Evolutionary conservation across 225 moss, liverwort and hornwort species (phyloP).

Genomic region (Climacium dendroides): DNA sequence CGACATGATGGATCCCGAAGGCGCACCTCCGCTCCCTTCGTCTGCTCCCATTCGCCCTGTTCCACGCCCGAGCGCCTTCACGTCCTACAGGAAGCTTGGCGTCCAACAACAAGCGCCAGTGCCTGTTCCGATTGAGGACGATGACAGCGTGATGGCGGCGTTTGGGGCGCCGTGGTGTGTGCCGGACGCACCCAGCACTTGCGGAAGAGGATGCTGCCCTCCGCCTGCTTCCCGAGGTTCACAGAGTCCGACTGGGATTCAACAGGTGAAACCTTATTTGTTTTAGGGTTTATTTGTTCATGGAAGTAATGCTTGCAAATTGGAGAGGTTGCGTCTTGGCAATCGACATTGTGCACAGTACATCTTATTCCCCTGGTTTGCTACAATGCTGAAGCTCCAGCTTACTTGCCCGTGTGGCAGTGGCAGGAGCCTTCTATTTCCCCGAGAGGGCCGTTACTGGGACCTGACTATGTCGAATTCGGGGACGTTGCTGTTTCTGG

Average conservation of each 20-base stretch:
- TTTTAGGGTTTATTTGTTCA: not conserved
- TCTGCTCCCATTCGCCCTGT: constrained; percentile 40
- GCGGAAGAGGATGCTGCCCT: constrained; percentile 76
- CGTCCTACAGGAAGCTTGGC: constrained; percentile 34
- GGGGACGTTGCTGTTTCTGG: not conserved
- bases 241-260: not conserved
- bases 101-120: not conserved
- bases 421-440: constrained; percentile 32
- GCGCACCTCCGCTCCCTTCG: not conserved
- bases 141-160: constrained; percentile 27
- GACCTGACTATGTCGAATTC: constrained; percentile 70
- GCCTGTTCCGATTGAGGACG: constrained; percentile 26
- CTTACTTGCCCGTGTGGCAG: not conserved
- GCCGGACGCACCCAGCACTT: constrained; percentile 47
- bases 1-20: not conserved
- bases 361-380: not conserved
- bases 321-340: not conserved
- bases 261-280: not conserved
- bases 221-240: constrained; percentile 16
- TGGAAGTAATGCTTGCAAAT: not conserved
- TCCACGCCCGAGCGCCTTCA: constrained; percentile 72
- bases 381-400: not conserved
- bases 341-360: not conserved
- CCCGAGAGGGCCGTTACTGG: constrained; percentile 68
- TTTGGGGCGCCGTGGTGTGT: constrained; percentile 32